phyloP scores from a whole-genome alignment of 352 stramenopile species.

The Pseudoperonospora humuli region DNA sequence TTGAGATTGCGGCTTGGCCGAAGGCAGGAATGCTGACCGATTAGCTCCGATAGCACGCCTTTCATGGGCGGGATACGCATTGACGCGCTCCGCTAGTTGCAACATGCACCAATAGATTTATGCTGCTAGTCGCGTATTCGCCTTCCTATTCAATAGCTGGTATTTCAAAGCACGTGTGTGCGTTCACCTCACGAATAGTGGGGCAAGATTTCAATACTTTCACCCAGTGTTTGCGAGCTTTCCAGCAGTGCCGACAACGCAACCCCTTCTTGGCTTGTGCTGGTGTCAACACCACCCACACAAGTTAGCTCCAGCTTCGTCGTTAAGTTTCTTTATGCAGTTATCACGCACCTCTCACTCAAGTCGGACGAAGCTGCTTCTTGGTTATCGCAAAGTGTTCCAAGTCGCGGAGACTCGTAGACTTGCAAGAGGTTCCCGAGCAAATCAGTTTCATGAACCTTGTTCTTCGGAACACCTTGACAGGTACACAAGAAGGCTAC shows the following conservation, averaged over 20 bases:
- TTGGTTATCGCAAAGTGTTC: slow-evolving; percentile 33
- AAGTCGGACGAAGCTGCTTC: slow-evolving; percentile 4
- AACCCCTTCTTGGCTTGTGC: slow-evolving; percentile 2
- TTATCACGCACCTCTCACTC: slow-evolving; percentile 14
- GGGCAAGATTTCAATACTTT: slow-evolving; percentile 54
- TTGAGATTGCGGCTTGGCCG: not conserved
- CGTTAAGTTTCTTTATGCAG: not conserved
- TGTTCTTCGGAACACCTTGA: slow-evolving; percentile 32
- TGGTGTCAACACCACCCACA: not conserved
- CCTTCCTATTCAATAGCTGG: slow-evolving; percentile 24
- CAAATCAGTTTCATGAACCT: slow-evolving; percentile 47
- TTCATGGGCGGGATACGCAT: slow-evolving; percentile 6
- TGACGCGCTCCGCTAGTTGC: slow-evolving; percentile 9
- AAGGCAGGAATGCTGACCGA: not conserved
- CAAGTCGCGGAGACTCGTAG: slow-evolving; percentile 35
- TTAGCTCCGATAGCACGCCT: slow-evolving; percentile 4
- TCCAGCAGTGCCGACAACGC: slow-evolving; percentile 28
- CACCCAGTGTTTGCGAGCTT: slow-evolving; percentile 38
- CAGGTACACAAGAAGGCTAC: slow-evolving; percentile 45
- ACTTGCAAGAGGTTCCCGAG: slow-evolving; percentile 61
- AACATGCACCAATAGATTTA: slow-evolving; percentile 24
- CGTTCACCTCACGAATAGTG: slow-evolving; percentile 41
- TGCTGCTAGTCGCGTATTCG: slow-evolving; percentile 19
- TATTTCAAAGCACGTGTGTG: slow-evolving; percentile 1
- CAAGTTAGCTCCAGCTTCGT: not conserved